Conservation (phyloP, 1,139 yeast genomes). For the Geotrichum fermentans region DNA sequence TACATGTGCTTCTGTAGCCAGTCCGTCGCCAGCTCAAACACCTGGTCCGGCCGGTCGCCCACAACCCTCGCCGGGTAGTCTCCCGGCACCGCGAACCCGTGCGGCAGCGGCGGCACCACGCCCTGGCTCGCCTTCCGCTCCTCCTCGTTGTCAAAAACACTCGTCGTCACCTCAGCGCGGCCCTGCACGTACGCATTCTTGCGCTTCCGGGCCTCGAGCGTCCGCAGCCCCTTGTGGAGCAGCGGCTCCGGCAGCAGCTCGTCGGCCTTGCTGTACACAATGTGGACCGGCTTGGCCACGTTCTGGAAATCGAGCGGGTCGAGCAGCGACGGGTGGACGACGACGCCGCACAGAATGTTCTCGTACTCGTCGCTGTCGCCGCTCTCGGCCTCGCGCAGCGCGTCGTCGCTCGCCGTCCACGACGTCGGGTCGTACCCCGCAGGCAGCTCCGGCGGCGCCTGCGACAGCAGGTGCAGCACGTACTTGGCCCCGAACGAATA, state of each 20-base stretch:
- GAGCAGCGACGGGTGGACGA: slow-evolving; percentile 38
- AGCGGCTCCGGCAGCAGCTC: slow-evolving; percentile 31
- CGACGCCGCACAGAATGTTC: slow-evolving; percentile 35
- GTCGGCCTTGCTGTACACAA: slow-evolving; percentile 35
- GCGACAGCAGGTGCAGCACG: slow-evolving; percentile 32
- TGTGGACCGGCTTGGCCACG: slow-evolving; percentile 34
- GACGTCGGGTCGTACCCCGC: slow-evolving; percentile 19
- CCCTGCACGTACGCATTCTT: slow-evolving; percentile 13
- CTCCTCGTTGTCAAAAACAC: slow-evolving; percentile 23
- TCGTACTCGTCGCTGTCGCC: slow-evolving; percentile 25
- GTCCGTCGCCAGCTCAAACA: slow-evolving; percentile 26
- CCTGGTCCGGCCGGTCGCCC: slow-evolving; percentile 35
- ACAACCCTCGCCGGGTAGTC: slow-evolving; percentile 36
- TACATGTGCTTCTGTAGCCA: slow-evolving; percentile 23
- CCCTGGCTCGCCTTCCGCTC: slow-evolving; percentile 19
- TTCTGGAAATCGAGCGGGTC: slow-evolving; percentile 33
- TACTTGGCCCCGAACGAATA: slow-evolving; percentile 42
- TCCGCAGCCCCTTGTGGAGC: slow-evolving; percentile 27
- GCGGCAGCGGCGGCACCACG: slow-evolving; percentile 34
- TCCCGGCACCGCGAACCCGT: slow-evolving; percentile 43
- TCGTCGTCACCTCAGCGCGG: slow-evolving; percentile 27
- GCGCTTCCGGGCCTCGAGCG: slow-evolving; percentile 24
- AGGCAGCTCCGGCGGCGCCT: slow-evolving; percentile 20
- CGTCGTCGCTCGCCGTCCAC: slow-evolving; percentile 19
- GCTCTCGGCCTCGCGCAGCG: slow-evolving; percentile 30